phyloP scores from a whole-genome alignment of 441 rosid species.

The Kokia cookei region DNA sequence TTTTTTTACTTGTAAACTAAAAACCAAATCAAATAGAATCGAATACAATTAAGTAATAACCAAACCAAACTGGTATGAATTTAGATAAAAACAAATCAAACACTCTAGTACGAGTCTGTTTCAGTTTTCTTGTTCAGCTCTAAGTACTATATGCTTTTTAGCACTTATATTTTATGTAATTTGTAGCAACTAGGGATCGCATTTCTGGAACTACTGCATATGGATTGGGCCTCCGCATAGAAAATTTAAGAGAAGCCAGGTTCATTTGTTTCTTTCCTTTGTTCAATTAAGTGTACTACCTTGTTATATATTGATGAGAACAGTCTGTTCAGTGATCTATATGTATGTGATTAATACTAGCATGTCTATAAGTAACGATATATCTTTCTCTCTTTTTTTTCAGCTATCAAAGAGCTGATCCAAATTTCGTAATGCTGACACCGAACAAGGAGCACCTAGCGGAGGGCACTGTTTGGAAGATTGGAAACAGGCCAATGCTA shows the following conservation, averaged over 20 bases:
- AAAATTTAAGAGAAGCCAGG: constrained; percentile 88
- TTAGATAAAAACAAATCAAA: background rate
- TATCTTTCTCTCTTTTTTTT: constrained; percentile 4
- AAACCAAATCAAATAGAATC: background rate
- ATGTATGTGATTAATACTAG: background rate
- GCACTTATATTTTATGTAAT: background rate
- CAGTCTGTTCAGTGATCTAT: background rate
- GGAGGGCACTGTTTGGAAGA: constrained; percentile 63
- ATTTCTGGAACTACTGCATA: constrained; percentile 34
- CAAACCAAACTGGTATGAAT: background rate
- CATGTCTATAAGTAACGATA: background rate
- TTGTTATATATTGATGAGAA: background rate
- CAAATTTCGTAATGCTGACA: constrained; percentile 84
- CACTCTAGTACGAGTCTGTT: background rate
- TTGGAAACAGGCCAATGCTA: constrained; percentile 72
- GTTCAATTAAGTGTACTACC: background rate
- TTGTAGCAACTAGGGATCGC: constrained; percentile 73
- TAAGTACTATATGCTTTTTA: background rate
- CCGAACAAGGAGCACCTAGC: constrained; percentile 91
- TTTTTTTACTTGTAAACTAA: background rate
- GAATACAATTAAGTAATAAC: background rate
- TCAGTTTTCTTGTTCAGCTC: background rate
- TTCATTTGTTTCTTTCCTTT: constrained; percentile 10
- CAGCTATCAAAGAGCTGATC: constrained; percentile 96
- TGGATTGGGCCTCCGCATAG: constrained; percentile 80